Evolutionary conservation across 495 filamentous ascomycete species (phyloP), one percentile per base, ranked within the genome.

Genomic region (Pyronema omphalodes): DNA sequence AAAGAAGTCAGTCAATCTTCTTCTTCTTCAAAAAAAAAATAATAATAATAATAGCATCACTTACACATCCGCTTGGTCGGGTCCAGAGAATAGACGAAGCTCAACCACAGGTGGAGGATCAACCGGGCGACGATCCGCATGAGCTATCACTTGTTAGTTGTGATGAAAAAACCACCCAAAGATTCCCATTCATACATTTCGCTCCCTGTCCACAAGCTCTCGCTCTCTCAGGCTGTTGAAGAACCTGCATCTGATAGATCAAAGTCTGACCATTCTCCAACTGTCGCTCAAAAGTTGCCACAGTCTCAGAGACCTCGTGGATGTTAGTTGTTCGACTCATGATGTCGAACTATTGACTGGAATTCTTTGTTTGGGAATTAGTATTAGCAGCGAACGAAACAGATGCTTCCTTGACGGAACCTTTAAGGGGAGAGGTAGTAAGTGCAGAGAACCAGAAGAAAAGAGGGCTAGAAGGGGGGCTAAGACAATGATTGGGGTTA

Each of bases 91-190:
- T 47, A 98, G 82, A 51, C 81, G 83, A 51, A 98, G 69, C 67
- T 93, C 85, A n/a, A 96, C 87, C 36, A 98, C 88, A 7, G 91
- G 91, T 15, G 91, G 91, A 54, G 91, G 89, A 68, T 98, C 89
- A 55, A 98, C 91, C 6, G 91, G 91, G 49, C 91, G 86, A 60
- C 91, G 83, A 68, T 98, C 91, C 60, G 91, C 88, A 55, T 88
- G 93, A 37, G 88, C 88, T 94, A 58, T 64, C 47, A 50, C 19
- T 15, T 7, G 17, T 37, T 12, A 35, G 41, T 37, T 35, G 8
- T 23, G n/a, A n/a, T n/a, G n/a, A n/a, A 43, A 12, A 56, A 52
- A 33, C 45, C 45, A 54, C 40, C 60, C 50, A 57, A 49, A 34
- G 7, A 19, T 33, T 29, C 18, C 54, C n/a, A 56, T 48, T 69